phyloP scores from a whole-genome alignment of 805 yeast species.

The Debaryomyces maramus region DNA sequence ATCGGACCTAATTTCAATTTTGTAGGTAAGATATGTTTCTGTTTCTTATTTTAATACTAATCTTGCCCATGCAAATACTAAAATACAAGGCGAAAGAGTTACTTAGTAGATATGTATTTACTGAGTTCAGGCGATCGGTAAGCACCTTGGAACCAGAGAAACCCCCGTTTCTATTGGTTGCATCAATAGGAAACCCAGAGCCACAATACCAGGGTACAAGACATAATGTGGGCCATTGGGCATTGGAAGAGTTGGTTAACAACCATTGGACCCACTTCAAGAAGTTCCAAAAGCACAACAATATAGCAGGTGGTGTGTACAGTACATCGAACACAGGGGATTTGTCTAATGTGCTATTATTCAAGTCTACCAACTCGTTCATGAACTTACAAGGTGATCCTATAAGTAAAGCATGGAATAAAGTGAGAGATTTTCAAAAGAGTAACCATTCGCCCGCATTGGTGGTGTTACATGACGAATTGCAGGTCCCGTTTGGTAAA shows the following conservation, averaged over 20 bases:
- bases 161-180: conserved; percentile 27
- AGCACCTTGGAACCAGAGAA: conserved; percentile 9
- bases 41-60: not conserved
- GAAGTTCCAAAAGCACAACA: conserved; percentile 18
- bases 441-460: conserved; percentile 31
- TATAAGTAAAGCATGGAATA: conserved; percentile 49
- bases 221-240: conserved; percentile 75
- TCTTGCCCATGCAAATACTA: conserved; percentile 7
- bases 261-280: conserved; percentile 23
- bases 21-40: not conserved
- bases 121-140: conserved; percentile 3
- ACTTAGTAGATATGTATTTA: conserved; percentile 2
- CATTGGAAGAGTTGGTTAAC: conserved; percentile 36
- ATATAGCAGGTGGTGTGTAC: conserved; percentile 22
- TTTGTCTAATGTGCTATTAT: conserved; percentile 33
- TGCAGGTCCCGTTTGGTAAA: conserved; percentile 65
- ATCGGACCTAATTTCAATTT: no score
- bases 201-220: conserved; percentile 59
- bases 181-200: conserved; percentile 80
- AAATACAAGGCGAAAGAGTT: conserved; percentile 8
- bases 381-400: conserved; percentile 77
- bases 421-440: conserved; percentile 24
- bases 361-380: conserved; percentile 52
- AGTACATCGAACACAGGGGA: conserved; percentile 15
- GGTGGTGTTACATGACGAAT: conserved; percentile 77